Evolutionary conservation across 495 filamentous ascomycete species (phyloP).

Genomic region (Glonium stellatum): DNA sequence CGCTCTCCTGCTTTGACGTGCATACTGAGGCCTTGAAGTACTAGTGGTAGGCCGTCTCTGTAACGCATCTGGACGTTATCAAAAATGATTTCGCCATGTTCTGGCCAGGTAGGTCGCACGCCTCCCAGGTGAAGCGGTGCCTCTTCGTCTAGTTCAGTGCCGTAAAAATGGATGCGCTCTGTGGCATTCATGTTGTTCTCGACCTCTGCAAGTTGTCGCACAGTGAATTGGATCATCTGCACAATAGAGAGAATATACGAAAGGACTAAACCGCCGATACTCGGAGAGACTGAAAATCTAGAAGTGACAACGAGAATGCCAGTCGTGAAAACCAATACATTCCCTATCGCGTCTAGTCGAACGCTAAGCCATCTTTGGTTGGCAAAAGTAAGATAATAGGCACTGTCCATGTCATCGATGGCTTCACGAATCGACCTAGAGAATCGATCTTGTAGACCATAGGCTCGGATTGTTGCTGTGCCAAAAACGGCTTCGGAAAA

Average conservation of each 20-base stretch:
- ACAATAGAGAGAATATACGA: constrained; percentile 90
- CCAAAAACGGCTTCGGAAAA: constrained; percentile 85
- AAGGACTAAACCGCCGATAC: constrained; percentile 78
- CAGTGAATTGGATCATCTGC: constrained; percentile 93
- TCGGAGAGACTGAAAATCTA: constrained; percentile 78
- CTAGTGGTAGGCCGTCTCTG: constrained; percentile 70
- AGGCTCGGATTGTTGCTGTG: constrained; percentile 77
- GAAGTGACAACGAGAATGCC: constrained; percentile 91
- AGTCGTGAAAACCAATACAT: constrained; percentile 72
- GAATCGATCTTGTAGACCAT: constrained; percentile 72
- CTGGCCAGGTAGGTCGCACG: constrained; percentile 68
- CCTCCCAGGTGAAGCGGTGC: constrained; percentile 65
- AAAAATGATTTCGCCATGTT: constrained; percentile 78
- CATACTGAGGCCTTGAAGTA: constrained; percentile 71
- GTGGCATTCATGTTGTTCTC: constrained; percentile 98
- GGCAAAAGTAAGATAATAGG: constrained; percentile 88
- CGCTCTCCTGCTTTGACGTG: constrained; percentile 76
- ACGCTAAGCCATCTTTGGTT: constrained; percentile 90
- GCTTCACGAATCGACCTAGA: constrained; percentile 55
- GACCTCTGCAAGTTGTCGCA: constrained; percentile 89
- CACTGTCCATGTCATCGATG: constrained; percentile 86
- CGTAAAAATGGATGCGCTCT: constrained; percentile 90
- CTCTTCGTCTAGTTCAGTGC: constrained; percentile 78
- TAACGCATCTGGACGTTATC: constrained; percentile 88
- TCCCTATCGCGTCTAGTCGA: constrained; percentile 77